phyloP scores from a whole-genome alignment of 352 stramenopile species.

The Phytophthora hibernalis region DNA sequence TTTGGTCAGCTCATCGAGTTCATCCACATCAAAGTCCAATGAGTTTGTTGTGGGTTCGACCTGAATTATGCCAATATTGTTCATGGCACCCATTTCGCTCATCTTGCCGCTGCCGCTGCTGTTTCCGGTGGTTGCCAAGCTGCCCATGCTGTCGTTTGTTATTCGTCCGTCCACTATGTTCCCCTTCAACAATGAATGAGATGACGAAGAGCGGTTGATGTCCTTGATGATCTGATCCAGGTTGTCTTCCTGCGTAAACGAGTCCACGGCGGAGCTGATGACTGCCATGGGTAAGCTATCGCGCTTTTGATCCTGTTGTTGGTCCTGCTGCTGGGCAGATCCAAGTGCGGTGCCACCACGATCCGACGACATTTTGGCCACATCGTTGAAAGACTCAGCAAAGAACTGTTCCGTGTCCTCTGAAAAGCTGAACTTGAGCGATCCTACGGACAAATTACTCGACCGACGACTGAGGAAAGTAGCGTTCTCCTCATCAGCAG shows the following conservation, averaged over 20 bases:
- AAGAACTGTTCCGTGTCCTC: slow-evolving; percentile 77
- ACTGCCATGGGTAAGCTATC: slow-evolving; percentile 77
- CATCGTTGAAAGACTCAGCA: slow-evolving; percentile 57
- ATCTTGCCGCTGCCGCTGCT: slow-evolving; percentile 40
- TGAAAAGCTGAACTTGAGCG: slow-evolving; percentile 77
- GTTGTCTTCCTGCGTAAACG: slow-evolving; percentile 78
- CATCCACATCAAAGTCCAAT: slow-evolving; percentile 73
- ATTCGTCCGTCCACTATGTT: slow-evolving; percentile 8
- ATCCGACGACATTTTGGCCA: slow-evolving; percentile 53
- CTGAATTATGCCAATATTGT: slow-evolving; percentile 13
- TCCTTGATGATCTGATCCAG: slow-evolving; percentile 82
- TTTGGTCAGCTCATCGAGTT: slow-evolving; percentile 78
- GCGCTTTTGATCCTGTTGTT: slow-evolving; percentile 52
- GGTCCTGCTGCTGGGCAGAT: slow-evolving; percentile 22
- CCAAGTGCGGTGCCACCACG: slow-evolving; percentile 13
- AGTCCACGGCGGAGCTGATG: slow-evolving; percentile 72
- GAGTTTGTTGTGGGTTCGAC: slow-evolving; percentile 51
- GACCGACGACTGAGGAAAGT: slow-evolving; percentile 44
- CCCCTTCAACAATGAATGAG: slow-evolving; percentile 49
- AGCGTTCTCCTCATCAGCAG: slow-evolving; percentile 43
- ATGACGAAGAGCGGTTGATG: slow-evolving; percentile 64
- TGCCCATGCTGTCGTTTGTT: slow-evolving; percentile 27
- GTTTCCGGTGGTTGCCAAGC: slow-evolving; percentile 39
- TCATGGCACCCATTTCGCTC: slow-evolving; percentile 22
- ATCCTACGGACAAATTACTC: slow-evolving; percentile 76